These are phyloP conservation scores for Tympanopsis confertula DNA, from an alignment of 2,329 filamentous ascomycete genomes.

Conservation along the genomic window DNA sequence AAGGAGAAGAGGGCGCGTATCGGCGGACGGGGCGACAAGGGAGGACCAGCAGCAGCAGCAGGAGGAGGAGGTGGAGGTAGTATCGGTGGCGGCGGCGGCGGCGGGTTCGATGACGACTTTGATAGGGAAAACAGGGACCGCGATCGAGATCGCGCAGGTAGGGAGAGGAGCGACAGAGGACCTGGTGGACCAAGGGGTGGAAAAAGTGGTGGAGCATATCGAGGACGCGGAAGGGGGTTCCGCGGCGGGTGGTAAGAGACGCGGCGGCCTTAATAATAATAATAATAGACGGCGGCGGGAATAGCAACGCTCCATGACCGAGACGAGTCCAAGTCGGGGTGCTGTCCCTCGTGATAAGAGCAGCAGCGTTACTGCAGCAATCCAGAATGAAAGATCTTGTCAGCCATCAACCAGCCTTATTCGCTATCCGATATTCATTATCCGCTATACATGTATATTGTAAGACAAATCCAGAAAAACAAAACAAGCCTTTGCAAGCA, in stretches of 20 bases:
- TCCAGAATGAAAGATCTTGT: no score
- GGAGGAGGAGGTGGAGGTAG: constrained; percentile 33
- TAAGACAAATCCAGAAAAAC: constrained; percentile 2
- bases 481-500: constrained; percentile 4
- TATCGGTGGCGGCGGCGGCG: constrained; percentile 29
- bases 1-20: constrained; percentile 63
- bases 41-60: constrained; percentile 31
- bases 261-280: no score
- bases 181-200: constrained; percentile 26
- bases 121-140: constrained; percentile 34
- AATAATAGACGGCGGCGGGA: no score
- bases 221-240: constrained; percentile 21
- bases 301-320: no score
- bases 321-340: no score
- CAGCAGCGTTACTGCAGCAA: no score
- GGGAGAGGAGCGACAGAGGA: constrained; percentile 13
- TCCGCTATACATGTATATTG: no score
- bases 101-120: constrained; percentile 35
- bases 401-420: no score
- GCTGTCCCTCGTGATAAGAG: no score
- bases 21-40: no score
- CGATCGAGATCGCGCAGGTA: constrained; percentile 39
- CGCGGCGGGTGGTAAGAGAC: no score
- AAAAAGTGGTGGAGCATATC: constrained; percentile 16
- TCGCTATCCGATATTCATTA: no score